These are phyloP conservation scores for Butyriboletus loyo DNA, from an alignment of 768 basidiomycete species.

Conservation along the genomic window DNA sequence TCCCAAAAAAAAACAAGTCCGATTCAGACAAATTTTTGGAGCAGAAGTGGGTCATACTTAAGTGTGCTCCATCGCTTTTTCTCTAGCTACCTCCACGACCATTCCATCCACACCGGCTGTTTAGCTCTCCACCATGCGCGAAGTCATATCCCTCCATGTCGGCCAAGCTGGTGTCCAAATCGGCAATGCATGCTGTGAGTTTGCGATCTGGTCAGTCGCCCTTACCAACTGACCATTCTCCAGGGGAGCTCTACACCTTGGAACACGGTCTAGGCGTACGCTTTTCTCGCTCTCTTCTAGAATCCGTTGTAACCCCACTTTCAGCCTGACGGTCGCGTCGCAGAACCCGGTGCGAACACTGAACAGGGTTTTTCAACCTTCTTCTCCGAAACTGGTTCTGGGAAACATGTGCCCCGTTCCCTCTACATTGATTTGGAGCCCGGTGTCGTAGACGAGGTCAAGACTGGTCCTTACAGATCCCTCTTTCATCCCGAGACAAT, in stretches of 20 bases:
- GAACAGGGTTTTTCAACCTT: conserved; percentile 96
- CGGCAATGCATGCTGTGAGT: conserved; percentile 94
- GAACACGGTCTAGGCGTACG: conserved; percentile 95
- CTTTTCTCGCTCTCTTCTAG: conserved; percentile 12
- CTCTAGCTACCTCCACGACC: conserved; percentile 14
- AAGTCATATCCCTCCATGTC: conserved; percentile 95
- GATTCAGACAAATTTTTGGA: conserved; percentile 19
- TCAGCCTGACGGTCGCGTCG: conserved; percentile 89
- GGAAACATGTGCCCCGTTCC: conserved; percentile 95
- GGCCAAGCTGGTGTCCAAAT: conserved; percentile 97
- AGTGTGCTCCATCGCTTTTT: background rate
- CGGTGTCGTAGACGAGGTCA: conserved; percentile 93
- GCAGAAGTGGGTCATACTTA: too few relatives aligned
- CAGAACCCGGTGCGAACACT: conserved; percentile 46
- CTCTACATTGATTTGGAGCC: conserved; percentile 97
- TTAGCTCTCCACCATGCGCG: conserved; percentile 56
- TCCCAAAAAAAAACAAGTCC: conserved; percentile 27
- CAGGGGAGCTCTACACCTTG: conserved; percentile 97
- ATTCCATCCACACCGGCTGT: conserved; percentile 1
- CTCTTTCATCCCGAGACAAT: conserved; percentile 98
- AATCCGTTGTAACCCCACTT: conserved; percentile 12
- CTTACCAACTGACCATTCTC: conserved; percentile 14
- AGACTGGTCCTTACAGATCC: conserved; percentile 85
- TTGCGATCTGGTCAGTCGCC: conserved; percentile 1
- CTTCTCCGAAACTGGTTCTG: conserved; percentile 92